Percentiles rank a stretch among this genome's conserved stretches.
These are phyloP conservation scores for Salix udensis DNA, from an alignment of 345 rosid genomes.

Conservation along the genomic window DNA sequence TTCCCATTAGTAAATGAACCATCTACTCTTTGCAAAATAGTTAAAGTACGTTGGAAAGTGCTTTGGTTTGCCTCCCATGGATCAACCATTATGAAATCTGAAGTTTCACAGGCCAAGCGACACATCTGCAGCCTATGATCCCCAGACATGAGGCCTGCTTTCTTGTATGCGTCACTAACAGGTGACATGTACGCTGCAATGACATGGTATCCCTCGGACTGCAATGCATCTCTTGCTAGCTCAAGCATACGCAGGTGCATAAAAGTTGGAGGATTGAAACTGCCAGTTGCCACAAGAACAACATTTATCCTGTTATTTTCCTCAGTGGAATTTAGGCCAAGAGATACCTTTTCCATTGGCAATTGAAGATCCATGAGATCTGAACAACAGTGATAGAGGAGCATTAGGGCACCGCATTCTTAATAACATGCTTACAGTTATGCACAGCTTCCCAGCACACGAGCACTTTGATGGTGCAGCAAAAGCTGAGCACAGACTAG, in stretches of 20 bases:
- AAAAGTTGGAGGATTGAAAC: slow-evolving; percentile 95
- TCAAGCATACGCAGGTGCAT: slow-evolving; percentile 96
- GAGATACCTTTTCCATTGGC: slow-evolving; percentile 59
- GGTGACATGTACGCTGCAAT: slow-evolving; percentile 94
- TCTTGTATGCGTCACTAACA: slow-evolving; percentile 80
- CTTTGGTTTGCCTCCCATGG: slow-evolving; percentile 90
- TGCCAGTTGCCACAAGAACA: slow-evolving; percentile 77
- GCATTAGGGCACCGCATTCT: background rate
- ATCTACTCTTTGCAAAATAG: slow-evolving; percentile 60
- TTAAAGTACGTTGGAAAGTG: slow-evolving; percentile 58
- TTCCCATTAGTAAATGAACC: slow-evolving; percentile 31
- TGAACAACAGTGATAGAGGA: background rate
- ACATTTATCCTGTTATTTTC: slow-evolving; percentile 36
- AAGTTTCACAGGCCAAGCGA: slow-evolving; percentile 65
- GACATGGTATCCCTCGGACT: slow-evolving; percentile 55
- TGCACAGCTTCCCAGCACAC: background rate
- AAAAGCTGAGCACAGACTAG: background rate
- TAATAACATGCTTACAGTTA: background rate
- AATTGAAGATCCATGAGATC: slow-evolving; percentile 50
- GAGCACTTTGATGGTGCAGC: background rate
- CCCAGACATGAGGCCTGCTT: slow-evolving; percentile 71
- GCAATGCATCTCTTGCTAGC: slow-evolving; percentile 77
- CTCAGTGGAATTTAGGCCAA: slow-evolving; percentile 24
- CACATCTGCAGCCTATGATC: slow-evolving; percentile 70
- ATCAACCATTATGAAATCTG: slow-evolving; percentile 86